These are phyloP conservation scores for Globisporangium ultimum DNA, from an alignment of 352 stramenopile species.

Conservation along the genomic window DNA sequence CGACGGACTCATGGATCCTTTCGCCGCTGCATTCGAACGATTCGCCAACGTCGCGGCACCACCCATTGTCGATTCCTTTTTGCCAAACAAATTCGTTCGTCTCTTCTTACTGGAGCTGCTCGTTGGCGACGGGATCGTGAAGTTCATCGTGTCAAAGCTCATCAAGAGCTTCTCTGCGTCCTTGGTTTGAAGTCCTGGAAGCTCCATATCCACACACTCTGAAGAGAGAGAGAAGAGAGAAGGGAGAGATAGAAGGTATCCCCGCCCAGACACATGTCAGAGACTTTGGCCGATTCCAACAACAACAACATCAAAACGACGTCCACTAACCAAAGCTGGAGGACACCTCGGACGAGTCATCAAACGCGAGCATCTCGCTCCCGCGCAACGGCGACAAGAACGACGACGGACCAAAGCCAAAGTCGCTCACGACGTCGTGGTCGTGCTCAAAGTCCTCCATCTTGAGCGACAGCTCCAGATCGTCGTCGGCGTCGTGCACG, in stretches of 20 bases:
- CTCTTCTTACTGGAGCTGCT: slow-evolving; percentile 53
- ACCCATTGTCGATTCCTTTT: slow-evolving; percentile 20
- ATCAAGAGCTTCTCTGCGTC: slow-evolving; percentile 82
- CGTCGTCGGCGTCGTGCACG: slow-evolving; percentile 55
- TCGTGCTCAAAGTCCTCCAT: slow-evolving; percentile 54
- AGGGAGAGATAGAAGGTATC: slow-evolving; percentile 12
- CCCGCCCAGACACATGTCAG: slow-evolving; percentile 17
- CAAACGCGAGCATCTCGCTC: slow-evolving; percentile 25
- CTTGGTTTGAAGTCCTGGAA: slow-evolving; percentile 29
- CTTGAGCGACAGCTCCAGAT: slow-evolving; percentile 53
- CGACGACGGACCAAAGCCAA: slow-evolving; percentile 50
- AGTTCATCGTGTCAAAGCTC: slow-evolving; percentile 87
- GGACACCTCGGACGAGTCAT: slow-evolving; percentile 38
- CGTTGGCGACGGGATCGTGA: slow-evolving; percentile 75
- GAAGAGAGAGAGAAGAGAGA: slow-evolving; percentile 24
- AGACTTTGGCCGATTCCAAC: slow-evolving; percentile 15
- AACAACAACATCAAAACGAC: slow-evolving; percentile 39
- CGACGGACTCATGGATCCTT: slow-evolving; percentile 25
- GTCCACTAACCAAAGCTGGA: slow-evolving; percentile 74
- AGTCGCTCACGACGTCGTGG: slow-evolving; percentile 52
- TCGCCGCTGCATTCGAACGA: slow-evolving; percentile 10
- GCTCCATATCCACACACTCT: slow-evolving; percentile 46
- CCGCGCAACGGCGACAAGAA: slow-evolving; percentile 52
- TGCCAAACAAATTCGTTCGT: slow-evolving; percentile 34
- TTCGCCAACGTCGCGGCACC: slow-evolving; percentile 10